Conservation (phyloP, 2,329 filamentous ascomycete species). For the Ustulina deusta region DNA sequence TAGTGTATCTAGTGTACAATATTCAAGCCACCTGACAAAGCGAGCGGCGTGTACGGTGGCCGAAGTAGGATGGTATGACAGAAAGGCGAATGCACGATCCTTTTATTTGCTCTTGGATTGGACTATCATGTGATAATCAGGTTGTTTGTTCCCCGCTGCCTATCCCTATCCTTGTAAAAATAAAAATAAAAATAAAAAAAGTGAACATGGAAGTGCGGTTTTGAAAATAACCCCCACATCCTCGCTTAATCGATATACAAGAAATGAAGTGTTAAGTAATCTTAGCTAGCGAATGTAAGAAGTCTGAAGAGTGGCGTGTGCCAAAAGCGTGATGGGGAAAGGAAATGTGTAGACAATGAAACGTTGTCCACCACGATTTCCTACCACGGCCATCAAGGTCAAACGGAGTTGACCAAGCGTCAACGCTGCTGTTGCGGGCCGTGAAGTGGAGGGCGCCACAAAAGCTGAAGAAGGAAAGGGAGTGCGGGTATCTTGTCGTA, state of each 20-base stretch:
- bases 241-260: slow-evolving; percentile 28
- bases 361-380: slow-evolving; percentile 13
- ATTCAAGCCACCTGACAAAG: slow-evolving; percentile 8
- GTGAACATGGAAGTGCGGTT: background rate
- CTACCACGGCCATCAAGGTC: slow-evolving; percentile 21
- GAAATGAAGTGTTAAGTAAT: slow-evolving; percentile 15
- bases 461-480: slow-evolving; percentile 28
- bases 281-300: slow-evolving; percentile 31
- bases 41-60: background rate
- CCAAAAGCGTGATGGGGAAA: background rate
- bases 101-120: background rate
- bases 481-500: slow-evolving; percentile 46
- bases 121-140: slow-evolving; percentile 5
- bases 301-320: slow-evolving; percentile 18
- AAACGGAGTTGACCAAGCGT: slow-evolving; percentile 21
- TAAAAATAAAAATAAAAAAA: background rate
- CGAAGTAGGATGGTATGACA: too few relatives aligned
- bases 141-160: background rate
- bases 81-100: background rate
- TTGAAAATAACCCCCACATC: slow-evolving; percentile 1
- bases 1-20: background rate
- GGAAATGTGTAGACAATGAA: background rate
- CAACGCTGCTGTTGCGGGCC: slow-evolving; percentile 28
- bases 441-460: slow-evolving; percentile 13
- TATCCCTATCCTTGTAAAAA: background rate